Base-by-base conservation (phyloP, 148 eudicot genomes). In the Vaccinium corymbosum region DNA sequence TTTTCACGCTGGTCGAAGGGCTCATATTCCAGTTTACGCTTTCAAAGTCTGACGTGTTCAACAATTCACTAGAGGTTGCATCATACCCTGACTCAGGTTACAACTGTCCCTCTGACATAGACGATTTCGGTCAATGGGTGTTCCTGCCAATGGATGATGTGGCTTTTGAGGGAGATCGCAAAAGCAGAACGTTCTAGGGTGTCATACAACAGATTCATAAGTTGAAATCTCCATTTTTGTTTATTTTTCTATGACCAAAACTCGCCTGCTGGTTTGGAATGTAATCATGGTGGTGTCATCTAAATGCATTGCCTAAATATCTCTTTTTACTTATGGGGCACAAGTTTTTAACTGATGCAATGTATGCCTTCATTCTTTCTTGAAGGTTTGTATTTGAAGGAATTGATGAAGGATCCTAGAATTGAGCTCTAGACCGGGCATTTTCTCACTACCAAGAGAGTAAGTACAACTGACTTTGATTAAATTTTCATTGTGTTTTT, bases 331-430 rank as follows among this genome's bases (percentile, higher is more conserved):
- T 22, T 25, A 9, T 4, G 50, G 35, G 55, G 19, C 32, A 7
- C 66, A 35, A 11, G 51, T 20, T 51, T 50, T 52, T 52, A 81
- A 70, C 77, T 73, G 42, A 72, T 82, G 78, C 64, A 66, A 71
- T 53, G 2, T 66, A 68, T 38, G 9, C 71, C 35, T 79, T 84
- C 32, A n/a, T 79, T 81, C 38, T 84, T 75, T 81, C 20, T 68
- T 82, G 80, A 73, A 95, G 98, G 80, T 95, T 95, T 86, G 97
- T 93, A 7, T 93, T 95, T 61, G 97, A 93, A 85, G 98, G 98
- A 86, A 95, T 95, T 29, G 95, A 95, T 83, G 97, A 95, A 90
- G 92, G 88, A 79, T 95, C 98, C 81, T 57, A 93, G 83, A 89
- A 86, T 77, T n/a, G 79, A 61, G 92, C 95, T 80, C 84, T 95